A percentile compares a stretch with the other conserved stretches of the same genome.
phyloP scores from a whole-genome alignment of 305 asterid genomes.

The Fraxinus latifolia region DNA sequence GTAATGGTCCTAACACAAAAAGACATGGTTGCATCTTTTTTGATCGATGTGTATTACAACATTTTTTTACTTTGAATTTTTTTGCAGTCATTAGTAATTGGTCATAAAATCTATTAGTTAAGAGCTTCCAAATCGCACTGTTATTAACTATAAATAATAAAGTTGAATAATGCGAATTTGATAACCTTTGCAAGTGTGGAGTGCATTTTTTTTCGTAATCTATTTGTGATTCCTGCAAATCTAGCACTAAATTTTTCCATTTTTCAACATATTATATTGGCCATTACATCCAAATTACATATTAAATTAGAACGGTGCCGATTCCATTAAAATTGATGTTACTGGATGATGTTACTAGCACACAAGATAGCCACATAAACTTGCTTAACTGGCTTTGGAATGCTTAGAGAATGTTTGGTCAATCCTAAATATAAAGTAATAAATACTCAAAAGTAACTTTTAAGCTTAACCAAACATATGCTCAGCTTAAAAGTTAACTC shows the following conservation, averaged over 20 bases:
- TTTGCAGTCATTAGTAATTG: constrained; percentile 12
- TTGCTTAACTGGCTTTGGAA: background rate
- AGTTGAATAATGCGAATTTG: background rate
- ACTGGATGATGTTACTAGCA: background rate
- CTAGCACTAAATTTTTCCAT: background rate
- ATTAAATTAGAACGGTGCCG: background rate
- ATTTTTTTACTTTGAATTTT: constrained; percentile 5
- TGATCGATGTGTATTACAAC: background rate
- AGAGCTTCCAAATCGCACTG: background rate
- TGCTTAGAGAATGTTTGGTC: background rate
- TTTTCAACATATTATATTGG: background rate
- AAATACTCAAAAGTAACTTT: background rate
- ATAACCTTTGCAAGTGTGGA: background rate
- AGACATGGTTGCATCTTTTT: background rate
- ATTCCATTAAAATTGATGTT: background rate
- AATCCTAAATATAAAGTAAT: background rate
- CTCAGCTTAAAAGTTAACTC: background rate
- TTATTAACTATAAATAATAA: background rate
- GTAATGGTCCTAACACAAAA: background rate
- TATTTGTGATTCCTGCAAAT: background rate
- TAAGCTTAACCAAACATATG: background rate
- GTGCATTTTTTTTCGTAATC: background rate
- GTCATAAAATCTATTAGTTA: background rate
- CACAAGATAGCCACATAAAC: background rate
- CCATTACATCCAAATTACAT: background rate